A percentile compares a stretch with the other conserved stretches of the same genome.
These are phyloP conservation scores for Coprinellus aureogranulatus DNA, from an alignment of 768 basidiomycete genomes.

Conservation along the genomic window DNA sequence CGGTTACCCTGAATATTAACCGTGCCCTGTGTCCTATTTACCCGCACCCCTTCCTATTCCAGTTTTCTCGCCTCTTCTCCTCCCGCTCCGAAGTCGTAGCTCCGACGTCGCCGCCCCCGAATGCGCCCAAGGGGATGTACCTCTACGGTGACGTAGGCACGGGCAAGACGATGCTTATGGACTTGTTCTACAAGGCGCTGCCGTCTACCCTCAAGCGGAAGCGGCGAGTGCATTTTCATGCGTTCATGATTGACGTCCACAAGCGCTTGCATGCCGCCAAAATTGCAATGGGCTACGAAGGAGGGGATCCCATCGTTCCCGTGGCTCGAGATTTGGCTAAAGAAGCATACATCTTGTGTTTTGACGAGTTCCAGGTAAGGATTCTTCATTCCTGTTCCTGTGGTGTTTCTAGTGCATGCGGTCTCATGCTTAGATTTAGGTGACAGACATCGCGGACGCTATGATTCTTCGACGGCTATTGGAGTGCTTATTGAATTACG, in stretches of 20 bases:
- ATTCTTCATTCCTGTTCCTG: neutral
- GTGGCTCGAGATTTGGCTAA: slow-evolving; percentile 85
- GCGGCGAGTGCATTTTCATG: slow-evolving; percentile 94
- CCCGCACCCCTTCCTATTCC: slow-evolving; percentile 15
- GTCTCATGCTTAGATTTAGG: slow-evolving; percentile 38
- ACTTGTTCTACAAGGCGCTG: slow-evolving; percentile 87
- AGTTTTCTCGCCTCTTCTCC: slow-evolving; percentile 50
- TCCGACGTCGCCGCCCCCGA: slow-evolving; percentile 42
- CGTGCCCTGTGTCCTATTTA: too few species aligned
- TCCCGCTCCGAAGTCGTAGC: slow-evolving; percentile 28
- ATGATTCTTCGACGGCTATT: slow-evolving; percentile 94
- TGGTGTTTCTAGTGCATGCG: neutral
- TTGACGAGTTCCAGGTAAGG: slow-evolving; percentile 94
- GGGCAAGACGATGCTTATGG: slow-evolving; percentile 99
- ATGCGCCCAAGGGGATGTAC: slow-evolving; percentile 84
- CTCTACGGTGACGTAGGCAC: slow-evolving; percentile 96
- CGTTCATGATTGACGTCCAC: slow-evolving; percentile 99
- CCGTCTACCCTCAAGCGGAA: slow-evolving; percentile 64
- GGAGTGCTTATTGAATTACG: slow-evolving; percentile 81
- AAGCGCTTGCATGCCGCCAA: slow-evolving; percentile 87
- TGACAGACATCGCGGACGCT: slow-evolving; percentile 96
- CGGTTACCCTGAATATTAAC: slow-evolving; percentile 1
- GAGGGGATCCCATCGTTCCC: slow-evolving; percentile 82
- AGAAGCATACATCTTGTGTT: slow-evolving; percentile 85
- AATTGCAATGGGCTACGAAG: slow-evolving; percentile 59